Percentiles rank a stretch among this genome's conserved stretches.
phyloP scores from a whole-genome alignment of 179 eudicot species.

The Pouteria campechiana region DNA sequence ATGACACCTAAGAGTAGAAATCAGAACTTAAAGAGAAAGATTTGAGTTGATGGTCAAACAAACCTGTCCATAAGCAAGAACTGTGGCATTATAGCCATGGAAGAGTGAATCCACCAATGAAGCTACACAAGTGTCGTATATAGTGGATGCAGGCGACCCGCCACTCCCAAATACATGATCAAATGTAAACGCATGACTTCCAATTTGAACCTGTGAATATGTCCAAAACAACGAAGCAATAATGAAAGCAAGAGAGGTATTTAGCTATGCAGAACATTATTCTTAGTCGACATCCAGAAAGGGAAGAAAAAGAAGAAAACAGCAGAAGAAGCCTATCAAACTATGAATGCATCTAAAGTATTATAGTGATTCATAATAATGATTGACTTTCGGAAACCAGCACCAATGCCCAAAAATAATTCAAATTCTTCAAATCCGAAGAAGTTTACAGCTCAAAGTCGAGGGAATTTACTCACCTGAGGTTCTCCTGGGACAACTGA shows the following conservation, averaged over 20 bases:
- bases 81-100: conserved; percentile 85
- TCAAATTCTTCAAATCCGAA: not conserved
- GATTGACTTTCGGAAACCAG: too few relatives aligned
- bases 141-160: conserved; percentile 30
- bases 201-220: conserved; percentile 69
- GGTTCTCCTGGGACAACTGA: conserved; percentile 62
- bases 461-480: conserved; percentile 43
- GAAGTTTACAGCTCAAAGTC: too few relatives aligned
- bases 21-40: too few relatives aligned
- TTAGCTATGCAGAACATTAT: too few relatives aligned
- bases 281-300: too few relatives aligned
- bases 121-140: conserved; percentile 66
- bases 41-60: too few relatives aligned
- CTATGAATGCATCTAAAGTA: too few relatives aligned
- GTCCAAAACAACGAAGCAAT: not conserved
- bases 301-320: not conserved
- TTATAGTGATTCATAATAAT: too few relatives aligned
- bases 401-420: not conserved
- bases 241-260: too few relatives aligned
- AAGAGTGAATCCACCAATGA: conserved; percentile 72
- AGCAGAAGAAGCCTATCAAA: not conserved
- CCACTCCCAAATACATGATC: conserved; percentile 76
- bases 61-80: conserved; percentile 98
- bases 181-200: conserved; percentile 71
- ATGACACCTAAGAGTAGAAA: not conserved